Evolutionary conservation across 306 rosid genomes (phyloP), one percentile per base, ranked within the genome.

Genomic region (Trichosanthes cucumerina): DNA sequence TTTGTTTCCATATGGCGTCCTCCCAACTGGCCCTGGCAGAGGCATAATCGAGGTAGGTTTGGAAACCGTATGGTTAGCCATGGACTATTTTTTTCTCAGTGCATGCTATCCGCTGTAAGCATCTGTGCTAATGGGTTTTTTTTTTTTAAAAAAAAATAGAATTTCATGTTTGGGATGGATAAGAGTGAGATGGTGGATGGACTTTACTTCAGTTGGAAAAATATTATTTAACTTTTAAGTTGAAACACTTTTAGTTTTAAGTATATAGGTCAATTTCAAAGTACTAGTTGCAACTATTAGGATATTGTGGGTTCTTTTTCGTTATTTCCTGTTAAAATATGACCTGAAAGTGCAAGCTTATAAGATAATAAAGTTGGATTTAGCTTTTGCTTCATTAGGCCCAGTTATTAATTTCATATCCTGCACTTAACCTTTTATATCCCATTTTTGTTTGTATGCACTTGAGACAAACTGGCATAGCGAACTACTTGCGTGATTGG

Each of bases 11-110:
- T 95, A 95, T 70, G 99, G 97, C 76, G 99, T 95, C 54, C 97
- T 95, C 60, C 99, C 99, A 6, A 95, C 99, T 80, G 99, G 97
- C 71, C 93, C 96, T 0, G 99, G 87, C 82, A 92, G 90, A 86
- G 99, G 99, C 79, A 95, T 95, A 83, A 83, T 95, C 73, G 99
- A 95, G 99, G 99, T 90, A 80, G 85, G 86, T 86, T 82, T 69
- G 21, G 16, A 34, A 31, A 43, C 41, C 49, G 6, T 54, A 54
- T 52, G 65, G 16, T 75, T n/a, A 24, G 47, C n/a, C 16, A 58
- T 56, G 43, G n/a, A 38, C 47, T 54, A 9, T 39, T 54, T 19
- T 77, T 26, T 58, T 23, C 13, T 28, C 23, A 12, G 75, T 26
- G 49, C 18, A 9, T 66, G 57, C 57, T 71, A 7, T 71, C 57